These are phyloP conservation scores for Moricandia moricandioides DNA, from an alignment of 345 rosid species.

Conservation along the genomic window DNA sequence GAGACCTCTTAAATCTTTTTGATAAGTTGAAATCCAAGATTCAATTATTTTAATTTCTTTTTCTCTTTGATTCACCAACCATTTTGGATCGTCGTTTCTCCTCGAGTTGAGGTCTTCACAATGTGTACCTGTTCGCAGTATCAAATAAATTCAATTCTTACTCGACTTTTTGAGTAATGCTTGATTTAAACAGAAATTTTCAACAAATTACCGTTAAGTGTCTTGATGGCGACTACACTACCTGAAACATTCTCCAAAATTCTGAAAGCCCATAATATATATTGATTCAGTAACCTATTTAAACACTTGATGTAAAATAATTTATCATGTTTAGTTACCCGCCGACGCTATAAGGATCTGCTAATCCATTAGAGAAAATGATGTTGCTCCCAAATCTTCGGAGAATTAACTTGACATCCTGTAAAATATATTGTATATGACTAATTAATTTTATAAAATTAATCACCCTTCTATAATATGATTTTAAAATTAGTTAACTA, in stretches of 20 bases:
- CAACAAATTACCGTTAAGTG: conserved; percentile 24
- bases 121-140: neutral
- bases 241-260: conserved; percentile 47
- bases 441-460: neutral
- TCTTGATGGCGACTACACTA: conserved; percentile 41
- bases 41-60: conserved; percentile 41
- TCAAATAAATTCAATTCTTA: neutral
- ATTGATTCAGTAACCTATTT: neutral
- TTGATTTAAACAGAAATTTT: neutral
- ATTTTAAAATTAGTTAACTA: neutral
- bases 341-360: neutral
- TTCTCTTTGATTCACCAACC: conserved; percentile 29
- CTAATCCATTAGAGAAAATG: conserved; percentile 24
- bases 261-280: conserved; percentile 21
- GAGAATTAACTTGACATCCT: conserved; percentile 48
- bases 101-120: neutral
- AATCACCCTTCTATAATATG: neutral
- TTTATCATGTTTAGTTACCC: conserved; percentile 14
- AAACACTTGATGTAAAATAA: neutral
- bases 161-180: neutral
- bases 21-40: conserved; percentile 40
- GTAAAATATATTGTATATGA: conserved; percentile 1
- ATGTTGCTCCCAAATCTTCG: conserved; percentile 51
- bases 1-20: conserved; percentile 24
- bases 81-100: neutral